Evolutionary conservation across 2,329 filamentous ascomycete species (phyloP).

Genomic region (Aspergillus tubingensis): DNA sequence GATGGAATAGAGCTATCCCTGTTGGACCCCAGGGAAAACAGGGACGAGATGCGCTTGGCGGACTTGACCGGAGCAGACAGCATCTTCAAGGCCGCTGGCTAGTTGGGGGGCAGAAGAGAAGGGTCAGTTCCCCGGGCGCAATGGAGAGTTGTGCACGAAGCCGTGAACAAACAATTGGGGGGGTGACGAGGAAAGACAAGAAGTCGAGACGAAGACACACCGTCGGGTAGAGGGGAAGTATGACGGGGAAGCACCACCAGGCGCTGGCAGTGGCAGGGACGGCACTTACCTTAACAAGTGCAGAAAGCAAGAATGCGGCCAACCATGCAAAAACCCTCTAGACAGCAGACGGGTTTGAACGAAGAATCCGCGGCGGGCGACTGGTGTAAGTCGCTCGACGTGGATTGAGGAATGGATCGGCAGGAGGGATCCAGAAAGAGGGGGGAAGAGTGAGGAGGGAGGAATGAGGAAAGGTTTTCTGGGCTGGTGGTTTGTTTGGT

Average conservation of each 20-base stretch:
- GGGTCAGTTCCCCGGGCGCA: constrained; percentile 3
- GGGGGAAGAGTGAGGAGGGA: constrained; percentile 7
- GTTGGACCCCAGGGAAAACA: constrained; percentile 45
- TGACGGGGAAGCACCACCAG: constrained; percentile 1
- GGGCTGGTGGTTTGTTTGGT: not conserved
- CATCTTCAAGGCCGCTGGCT: constrained; percentile 29
- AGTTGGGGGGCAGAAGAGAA: constrained; percentile 5
- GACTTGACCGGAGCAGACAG: constrained; percentile 46
- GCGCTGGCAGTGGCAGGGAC: constrained; percentile 5
- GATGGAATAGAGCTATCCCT: constrained; percentile 36
- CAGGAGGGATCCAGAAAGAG: constrained; percentile 33
- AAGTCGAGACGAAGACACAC: constrained; percentile 9
- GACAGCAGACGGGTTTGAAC: not conserved
- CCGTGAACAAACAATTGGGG: not conserved
- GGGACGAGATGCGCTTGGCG: constrained; percentile 49
- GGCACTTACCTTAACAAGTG: constrained; percentile 13
- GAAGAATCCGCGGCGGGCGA: constrained; percentile 12
- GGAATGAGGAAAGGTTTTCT: not conserved
- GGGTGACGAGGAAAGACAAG: constrained; percentile 5
- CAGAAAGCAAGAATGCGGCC: constrained; percentile 24
- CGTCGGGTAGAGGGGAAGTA: constrained; percentile 8
- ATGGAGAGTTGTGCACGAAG: not conserved
- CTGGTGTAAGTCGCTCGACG: constrained; percentile 10
- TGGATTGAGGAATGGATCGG: constrained; percentile 38
- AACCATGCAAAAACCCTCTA: constrained; percentile 19